Base-by-base conservation (phyloP, 164 flowering plant species). In the Tetrastigma voinierianum region DNA sequence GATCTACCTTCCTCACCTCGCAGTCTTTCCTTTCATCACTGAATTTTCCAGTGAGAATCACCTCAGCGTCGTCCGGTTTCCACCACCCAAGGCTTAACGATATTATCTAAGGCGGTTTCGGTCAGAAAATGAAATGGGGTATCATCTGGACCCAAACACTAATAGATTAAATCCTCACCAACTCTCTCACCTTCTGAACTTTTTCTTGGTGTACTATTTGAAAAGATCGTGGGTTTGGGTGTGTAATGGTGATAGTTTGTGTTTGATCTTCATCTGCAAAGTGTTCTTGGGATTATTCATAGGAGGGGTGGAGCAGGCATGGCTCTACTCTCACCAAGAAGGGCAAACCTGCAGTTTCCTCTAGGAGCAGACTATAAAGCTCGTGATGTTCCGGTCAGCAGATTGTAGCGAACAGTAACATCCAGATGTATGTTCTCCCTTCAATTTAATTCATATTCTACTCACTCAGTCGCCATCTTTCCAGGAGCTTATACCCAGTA, bases 301-400 rank as follows among this genome's bases (percentile, higher is more conserved):
- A 52, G 98, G 97, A 40, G n/a, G n/a, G 98, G 94, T 70, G 97
- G 97, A 51, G 94, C 97, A 53, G 97, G 96, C 69, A 89, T 96
- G 96, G 0, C 78, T 93, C 7, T 93, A 89, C 72, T 97, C 90
- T 93, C 15, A 93, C 97, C 2, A 93, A 91, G 79, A 91, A 88
- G 79, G 81, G 98, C 6, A 89, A 90, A 53, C 96, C 97, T 15
- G 98, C 96, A 53, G 96, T 93, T n/a, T 67, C 96, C 98, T 23
- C 57, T 90, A 14, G 93, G 90, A 59, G 98, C 92, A 43, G 87
- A 89, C 46, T 90, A 93, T 76, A n/a, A 84, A 97, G 80, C 80
- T 90, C 61, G 89, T 57, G 98, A 93, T 63, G 84, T 90, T 64
- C 90, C 93, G 3, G 96, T 93, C 10, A 90, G 97, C 78, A 93